Percentiles rank a stretch among this genome's conserved stretches.
Conservation (phyloP, 2,329 filamentous ascomycete genomes). For the Fusarium austroafricanum region DNA sequence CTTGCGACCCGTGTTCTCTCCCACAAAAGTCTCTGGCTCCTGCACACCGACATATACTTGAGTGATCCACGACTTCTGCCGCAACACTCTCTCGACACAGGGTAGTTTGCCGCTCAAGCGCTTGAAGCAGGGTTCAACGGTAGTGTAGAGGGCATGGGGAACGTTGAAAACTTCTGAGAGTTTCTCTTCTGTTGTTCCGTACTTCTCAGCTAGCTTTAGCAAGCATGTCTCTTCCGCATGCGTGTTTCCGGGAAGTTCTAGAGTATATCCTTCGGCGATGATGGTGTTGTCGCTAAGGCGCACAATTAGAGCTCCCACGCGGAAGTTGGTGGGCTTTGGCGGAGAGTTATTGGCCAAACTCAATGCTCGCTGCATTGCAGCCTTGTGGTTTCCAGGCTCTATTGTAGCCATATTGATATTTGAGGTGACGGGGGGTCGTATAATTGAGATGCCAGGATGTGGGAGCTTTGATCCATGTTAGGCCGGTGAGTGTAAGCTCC, state of each 20-base stretch:
- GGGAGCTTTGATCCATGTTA: conserved; percentile 7
- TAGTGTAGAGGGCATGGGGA: conserved; percentile 79
- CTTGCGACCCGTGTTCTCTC: conserved; percentile 78
- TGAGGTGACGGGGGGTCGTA: neutral
- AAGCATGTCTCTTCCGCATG: conserved; percentile 96
- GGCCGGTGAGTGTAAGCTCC: conserved; percentile 35
- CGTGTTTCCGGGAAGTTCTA: conserved; percentile 92
- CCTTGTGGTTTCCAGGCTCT: conserved; percentile 56
- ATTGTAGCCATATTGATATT: conserved; percentile 40
- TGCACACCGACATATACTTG: conserved; percentile 88
- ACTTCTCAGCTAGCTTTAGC: conserved; percentile 71
- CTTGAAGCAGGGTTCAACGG: conserved; percentile 86
- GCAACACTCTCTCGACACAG: conserved; percentile 83
- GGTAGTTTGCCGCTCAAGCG: conserved; percentile 79
- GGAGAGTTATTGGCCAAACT: conserved; percentile 81
- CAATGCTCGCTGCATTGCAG: conserved; percentile 76
- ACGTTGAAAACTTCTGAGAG: conserved; percentile 57
- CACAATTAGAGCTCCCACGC: conserved; percentile 91
- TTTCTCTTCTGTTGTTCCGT: conserved; percentile 63
- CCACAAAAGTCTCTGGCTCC: conserved; percentile 92
- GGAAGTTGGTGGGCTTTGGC: conserved; percentile 90
- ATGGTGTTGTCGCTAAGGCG: conserved; percentile 67
- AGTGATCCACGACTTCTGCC: conserved; percentile 70
- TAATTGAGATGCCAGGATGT: neutral
- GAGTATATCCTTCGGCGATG: conserved; percentile 86